Percentiles rank a stretch among this genome's conserved stretches.
These are phyloP conservation scores for Zoysia japonica DNA, from an alignment of 176 grass and related monocot species.

Conservation along the genomic window DNA sequence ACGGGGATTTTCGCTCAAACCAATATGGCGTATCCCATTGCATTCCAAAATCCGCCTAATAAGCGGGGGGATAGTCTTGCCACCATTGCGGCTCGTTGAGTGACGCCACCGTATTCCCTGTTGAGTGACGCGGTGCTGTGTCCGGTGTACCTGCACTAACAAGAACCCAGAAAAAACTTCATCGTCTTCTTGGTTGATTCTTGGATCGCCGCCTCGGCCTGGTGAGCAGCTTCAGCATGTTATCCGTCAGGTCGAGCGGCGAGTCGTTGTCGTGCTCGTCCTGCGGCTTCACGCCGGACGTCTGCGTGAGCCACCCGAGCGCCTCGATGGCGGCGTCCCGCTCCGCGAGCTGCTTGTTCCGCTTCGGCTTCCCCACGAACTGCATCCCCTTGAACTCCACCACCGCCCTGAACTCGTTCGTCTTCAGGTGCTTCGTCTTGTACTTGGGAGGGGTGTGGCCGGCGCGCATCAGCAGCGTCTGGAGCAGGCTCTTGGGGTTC, in stretches of 20 bases:
- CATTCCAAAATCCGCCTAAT: too few species aligned
- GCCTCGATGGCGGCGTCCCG: constrained; percentile 92
- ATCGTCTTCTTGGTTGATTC: constrained; percentile 35
- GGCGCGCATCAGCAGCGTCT: constrained; percentile 91
- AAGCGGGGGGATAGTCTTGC: too few species aligned
- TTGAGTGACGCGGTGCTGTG: too few species aligned
- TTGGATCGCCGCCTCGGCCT: constrained; percentile 57
- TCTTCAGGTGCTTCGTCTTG: constrained; percentile 92
- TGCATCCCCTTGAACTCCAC: constrained; percentile 99
- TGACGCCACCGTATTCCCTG: too few species aligned
- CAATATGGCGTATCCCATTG: too few species aligned
- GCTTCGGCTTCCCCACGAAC: constrained; percentile 88
- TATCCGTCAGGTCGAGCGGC: constrained; percentile 74
- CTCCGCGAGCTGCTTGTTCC: constrained; percentile 89
- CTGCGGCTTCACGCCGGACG: constrained; percentile 62
- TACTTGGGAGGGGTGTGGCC: constrained; percentile 89
- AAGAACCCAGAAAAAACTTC: neutral
- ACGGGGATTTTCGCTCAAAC: neutral
- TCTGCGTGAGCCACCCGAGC: constrained; percentile 82
- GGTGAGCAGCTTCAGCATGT: constrained; percentile 91
- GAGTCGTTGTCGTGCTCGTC: constrained; percentile 59
- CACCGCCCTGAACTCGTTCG: constrained; percentile 88
- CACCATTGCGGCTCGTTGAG: too few species aligned
- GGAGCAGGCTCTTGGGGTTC: constrained; percentile 88
- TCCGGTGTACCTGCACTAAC: too few species aligned